phyloP scores from a whole-genome alignment of 352 stramenopile species.

The Globisporangium echinulatum region DNA sequence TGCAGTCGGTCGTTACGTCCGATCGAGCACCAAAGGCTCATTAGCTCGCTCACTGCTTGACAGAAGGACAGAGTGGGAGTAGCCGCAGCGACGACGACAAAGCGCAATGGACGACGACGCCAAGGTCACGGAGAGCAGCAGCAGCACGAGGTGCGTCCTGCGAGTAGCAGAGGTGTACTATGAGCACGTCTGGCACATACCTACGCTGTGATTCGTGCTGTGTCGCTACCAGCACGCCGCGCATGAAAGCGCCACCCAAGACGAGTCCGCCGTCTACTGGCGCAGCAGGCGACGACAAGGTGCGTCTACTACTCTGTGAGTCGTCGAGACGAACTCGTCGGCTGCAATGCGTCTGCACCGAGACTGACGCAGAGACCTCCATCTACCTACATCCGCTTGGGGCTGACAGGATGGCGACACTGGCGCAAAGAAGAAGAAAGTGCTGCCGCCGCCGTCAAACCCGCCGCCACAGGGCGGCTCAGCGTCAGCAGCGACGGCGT shows the following conservation, averaged over 20 bases:
- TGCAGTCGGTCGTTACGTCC: no score
- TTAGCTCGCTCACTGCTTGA: no score
- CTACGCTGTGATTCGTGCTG: background rate
- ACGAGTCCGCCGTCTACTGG: constrained; percentile 19
- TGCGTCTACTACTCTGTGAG: background rate
- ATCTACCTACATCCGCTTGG: background rate
- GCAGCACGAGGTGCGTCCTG: background rate
- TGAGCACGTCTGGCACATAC: no score
- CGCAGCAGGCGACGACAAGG: constrained; percentile 23
- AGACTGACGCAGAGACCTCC: background rate
- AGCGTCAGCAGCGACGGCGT: constrained; percentile 49
- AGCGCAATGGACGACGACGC: background rate
- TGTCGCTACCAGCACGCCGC: constrained; percentile 8
- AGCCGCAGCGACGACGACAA: background rate
- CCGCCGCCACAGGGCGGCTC: constrained; percentile 46
- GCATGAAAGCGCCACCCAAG: constrained; percentile 29
- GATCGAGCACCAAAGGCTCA: no score
- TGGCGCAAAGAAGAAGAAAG: constrained; percentile 57
- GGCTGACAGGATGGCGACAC: constrained; percentile 10
- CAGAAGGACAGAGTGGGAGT: no score
- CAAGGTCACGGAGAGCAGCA: background rate
- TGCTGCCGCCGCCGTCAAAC: constrained; percentile 55
- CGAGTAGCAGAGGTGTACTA: background rate
- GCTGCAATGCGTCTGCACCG: no score
- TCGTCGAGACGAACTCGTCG: background rate